Conservation (phyloP, 1,284 basidiomycete species). For the Melanopsichium pennsylvanicum region DNA sequence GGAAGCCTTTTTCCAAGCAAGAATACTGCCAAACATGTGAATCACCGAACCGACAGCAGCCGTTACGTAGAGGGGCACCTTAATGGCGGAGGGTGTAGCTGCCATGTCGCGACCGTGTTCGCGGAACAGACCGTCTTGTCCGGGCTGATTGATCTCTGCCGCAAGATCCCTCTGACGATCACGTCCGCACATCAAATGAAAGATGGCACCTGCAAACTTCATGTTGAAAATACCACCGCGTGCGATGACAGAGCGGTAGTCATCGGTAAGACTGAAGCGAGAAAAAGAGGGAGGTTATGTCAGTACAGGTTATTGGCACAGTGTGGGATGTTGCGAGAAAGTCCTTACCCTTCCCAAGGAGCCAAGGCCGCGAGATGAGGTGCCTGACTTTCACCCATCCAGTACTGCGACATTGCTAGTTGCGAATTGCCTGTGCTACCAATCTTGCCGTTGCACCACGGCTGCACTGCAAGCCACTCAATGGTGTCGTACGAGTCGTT, state of each 20-base stretch:
- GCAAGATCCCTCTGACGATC: constrained; percentile 1
- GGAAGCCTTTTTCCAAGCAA: too few species aligned
- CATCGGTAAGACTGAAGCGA: too few species aligned
- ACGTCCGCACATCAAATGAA: constrained; percentile 1
- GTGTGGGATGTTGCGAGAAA: too few species aligned
- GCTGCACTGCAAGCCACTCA: constrained; percentile 3
- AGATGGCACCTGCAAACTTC: too few species aligned
- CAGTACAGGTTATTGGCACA: too few species aligned
- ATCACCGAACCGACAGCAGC: not conserved
- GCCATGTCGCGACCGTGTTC: not conserved
- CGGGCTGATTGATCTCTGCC: too few species aligned
- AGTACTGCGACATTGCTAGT: constrained; percentile 14
- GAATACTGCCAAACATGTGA: constrained; percentile 3
- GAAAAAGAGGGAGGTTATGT: too few species aligned
- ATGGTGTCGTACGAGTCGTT: constrained; percentile 7
- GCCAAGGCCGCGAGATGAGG: constrained; percentile 5
- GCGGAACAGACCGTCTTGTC: too few species aligned
- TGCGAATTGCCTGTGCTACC: constrained; percentile 6
- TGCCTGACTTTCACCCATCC: constrained; percentile 1
- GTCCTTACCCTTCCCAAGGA: constrained; percentile 13
- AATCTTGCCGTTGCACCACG: constrained; percentile 12
- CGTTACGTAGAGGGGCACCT: too few species aligned
- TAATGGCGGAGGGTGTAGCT: too few species aligned
- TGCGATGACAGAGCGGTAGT: too few species aligned
- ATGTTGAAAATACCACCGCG: too few species aligned